phyloP scores from a whole-genome alignment of 1,284 basidiomycete species.

The Ustilago cynodontis region DNA sequence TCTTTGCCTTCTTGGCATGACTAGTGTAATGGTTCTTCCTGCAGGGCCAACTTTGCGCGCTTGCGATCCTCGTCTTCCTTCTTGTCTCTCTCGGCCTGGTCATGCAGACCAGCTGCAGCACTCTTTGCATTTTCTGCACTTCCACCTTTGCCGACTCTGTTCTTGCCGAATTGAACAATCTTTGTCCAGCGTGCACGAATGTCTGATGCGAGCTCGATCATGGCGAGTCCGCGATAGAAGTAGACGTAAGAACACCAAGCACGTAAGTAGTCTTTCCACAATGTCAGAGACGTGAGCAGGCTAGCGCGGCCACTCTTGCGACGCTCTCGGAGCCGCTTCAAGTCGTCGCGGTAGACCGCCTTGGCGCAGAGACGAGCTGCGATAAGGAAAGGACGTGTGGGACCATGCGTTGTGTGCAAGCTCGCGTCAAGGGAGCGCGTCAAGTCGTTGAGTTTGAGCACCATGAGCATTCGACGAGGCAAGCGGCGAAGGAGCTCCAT shows the following conservation, averaged over 20 bases:
- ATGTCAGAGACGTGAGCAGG: constrained; percentile 28
- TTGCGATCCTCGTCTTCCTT: constrained; percentile 51
- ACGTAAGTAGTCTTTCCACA: constrained; percentile 73
- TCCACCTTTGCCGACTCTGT: constrained; percentile 35
- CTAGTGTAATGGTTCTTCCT: constrained; percentile 24
- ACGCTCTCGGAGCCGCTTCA: constrained; percentile 70
- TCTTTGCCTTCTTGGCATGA: not conserved
- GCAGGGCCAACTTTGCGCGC: constrained; percentile 35
- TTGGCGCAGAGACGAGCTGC: constrained; percentile 89
- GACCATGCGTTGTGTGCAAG: constrained; percentile 74
- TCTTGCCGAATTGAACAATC: constrained; percentile 48
- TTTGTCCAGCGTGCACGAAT: constrained; percentile 47
- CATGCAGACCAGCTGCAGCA: constrained; percentile 52
- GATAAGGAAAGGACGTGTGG: constrained; percentile 78
- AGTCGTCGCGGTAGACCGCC: constrained; percentile 86
- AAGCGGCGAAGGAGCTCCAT: constrained; percentile 64
- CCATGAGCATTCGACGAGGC: constrained; percentile 69
- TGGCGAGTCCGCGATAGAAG: constrained; percentile 64
- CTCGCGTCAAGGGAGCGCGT: constrained; percentile 74
- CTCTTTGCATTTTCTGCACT: constrained; percentile 49
- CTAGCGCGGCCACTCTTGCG: constrained; percentile 34
- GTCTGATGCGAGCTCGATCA: constrained; percentile 64
- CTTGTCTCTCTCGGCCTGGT: constrained; percentile 40
- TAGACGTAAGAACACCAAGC: constrained; percentile 61
- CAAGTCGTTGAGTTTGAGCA: constrained; percentile 69